phyloP scores from a whole-genome alignment of 306 rosid genomes.

The Cicer pinnatifidum region DNA sequence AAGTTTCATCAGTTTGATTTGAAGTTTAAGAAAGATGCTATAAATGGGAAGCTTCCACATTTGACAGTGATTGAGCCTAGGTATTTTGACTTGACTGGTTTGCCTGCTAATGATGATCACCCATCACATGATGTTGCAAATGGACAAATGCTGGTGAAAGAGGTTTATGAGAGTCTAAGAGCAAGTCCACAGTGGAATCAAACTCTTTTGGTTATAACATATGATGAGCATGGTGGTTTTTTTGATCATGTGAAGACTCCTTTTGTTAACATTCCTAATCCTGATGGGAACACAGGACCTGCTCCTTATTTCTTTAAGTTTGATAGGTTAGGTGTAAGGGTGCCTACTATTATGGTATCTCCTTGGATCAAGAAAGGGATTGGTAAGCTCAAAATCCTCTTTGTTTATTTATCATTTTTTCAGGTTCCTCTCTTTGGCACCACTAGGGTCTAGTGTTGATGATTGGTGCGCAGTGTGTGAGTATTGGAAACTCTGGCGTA shows the following conservation, averaged over 20 bases:
- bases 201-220: constrained; percentile 84
- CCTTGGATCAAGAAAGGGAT: constrained; percentile 99
- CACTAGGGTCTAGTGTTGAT: no score
- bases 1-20: constrained; percentile 83
- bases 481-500: no score
- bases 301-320: constrained; percentile 97
- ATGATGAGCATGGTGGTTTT: constrained; percentile 98
- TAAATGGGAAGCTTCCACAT: constrained; percentile 80
- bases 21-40: constrained; percentile 81
- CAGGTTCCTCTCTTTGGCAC: constrained; percentile 22
- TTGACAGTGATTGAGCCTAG: constrained; percentile 91
- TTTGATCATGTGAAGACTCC: constrained; percentile 93
- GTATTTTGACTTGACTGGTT: constrained; percentile 76
- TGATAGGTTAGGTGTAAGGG: constrained; percentile 96
- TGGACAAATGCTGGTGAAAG: constrained; percentile 93
- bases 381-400: constrained; percentile 56
- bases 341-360: constrained; percentile 94
- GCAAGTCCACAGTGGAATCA: constrained; percentile 95
- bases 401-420: constrained; percentile 15
- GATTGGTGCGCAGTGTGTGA: no score
- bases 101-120: constrained; percentile 91
- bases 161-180: constrained; percentile 88
- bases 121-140: constrained; percentile 99
- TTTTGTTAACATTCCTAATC: constrained; percentile 79
- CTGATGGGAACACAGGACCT: constrained; percentile 97